Evolutionary conservation across 2,329 filamentous ascomycete genomes (phyloP).

Genomic region (Diaporthe vaccinii): DNA sequence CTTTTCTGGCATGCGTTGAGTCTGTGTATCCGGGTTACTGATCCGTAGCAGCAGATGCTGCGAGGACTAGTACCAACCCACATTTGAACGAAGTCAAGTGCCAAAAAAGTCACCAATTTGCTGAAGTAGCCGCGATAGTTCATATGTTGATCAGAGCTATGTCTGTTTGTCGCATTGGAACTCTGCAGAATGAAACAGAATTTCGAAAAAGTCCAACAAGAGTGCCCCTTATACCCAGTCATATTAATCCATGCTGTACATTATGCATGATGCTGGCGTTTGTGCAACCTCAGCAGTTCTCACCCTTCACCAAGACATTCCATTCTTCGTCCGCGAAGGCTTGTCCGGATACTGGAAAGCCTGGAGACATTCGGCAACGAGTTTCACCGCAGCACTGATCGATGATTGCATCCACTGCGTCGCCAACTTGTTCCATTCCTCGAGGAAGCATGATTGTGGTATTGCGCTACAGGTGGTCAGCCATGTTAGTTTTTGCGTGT

Average conservation of each 20-base stretch:
- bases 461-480: not conserved
- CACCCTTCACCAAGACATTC: not conserved
- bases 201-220: no score
- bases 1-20: no score
- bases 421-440: not conserved
- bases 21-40: no score
- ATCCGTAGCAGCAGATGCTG: no score
- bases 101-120: no score
- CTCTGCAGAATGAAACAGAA: not conserved
- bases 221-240: not conserved
- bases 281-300: not conserved
- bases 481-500: not conserved
- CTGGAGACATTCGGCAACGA: not conserved
- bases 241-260: not conserved
- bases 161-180: not conserved
- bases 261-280: no score
- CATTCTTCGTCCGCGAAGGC: not conserved
- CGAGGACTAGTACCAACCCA: not conserved
- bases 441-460: not conserved
- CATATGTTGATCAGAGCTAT: not conserved
- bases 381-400: not conserved
- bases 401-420: not conserved
- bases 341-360: not conserved
- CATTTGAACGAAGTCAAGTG: not conserved
- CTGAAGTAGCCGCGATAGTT: not conserved